Evolutionary conservation across 1,139 yeast genomes (phyloP), one percentile per base, ranked within the genome.

Genomic region (Kazachstania sp.): DNA sequence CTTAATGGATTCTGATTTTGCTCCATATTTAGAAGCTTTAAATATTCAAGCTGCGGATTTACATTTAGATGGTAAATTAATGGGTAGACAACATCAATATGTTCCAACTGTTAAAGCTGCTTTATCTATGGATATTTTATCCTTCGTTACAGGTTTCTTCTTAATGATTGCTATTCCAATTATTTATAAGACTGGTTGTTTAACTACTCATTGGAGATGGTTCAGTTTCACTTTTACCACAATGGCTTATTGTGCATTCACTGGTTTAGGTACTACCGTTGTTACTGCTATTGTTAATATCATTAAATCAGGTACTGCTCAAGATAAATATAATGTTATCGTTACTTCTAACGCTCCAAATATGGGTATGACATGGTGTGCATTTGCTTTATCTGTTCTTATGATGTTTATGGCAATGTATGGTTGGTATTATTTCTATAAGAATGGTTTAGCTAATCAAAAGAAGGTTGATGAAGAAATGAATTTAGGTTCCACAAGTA

Each of bases 271-370:
- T 26, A 60, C 61, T 34, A 54, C 60, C 39, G 55, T 62, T 32
- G 49, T 58, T 37, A 57, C 61, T 9, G 61, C 58, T 15, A 54
- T 61, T 41, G 49, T 60, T 43, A 53, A 55, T 30, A 56, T 62
- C 39, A 61, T 64, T 49, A 63, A 64, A 37, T 49, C 54, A 12
- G 68, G 67, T 52, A 59, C 64, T 28, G 49, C 59, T 8, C 51
- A 56, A 4, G 68, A 64, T 46, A 49, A 52, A 18, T 64, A 53
- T 50, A 58, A 57, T 44, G 68, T 64, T 16, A 50, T 51, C 26
- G 58, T 58, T 46, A 53, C 48, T 6, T 43, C 50, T 13, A 60
- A 62, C 31, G 45, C 54, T 39, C 56, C 64, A 9, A 57, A 52
- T 49, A 45, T 49, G 37, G 66, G 66, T 39, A 44, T 63, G 34